Percentiles rank a stretch among this genome's conserved stretches.
These are phyloP conservation scores for Hypomontagnella submonticulosa DNA, from an alignment of 495 filamentous ascomycete genomes.

Conservation along the genomic window DNA sequence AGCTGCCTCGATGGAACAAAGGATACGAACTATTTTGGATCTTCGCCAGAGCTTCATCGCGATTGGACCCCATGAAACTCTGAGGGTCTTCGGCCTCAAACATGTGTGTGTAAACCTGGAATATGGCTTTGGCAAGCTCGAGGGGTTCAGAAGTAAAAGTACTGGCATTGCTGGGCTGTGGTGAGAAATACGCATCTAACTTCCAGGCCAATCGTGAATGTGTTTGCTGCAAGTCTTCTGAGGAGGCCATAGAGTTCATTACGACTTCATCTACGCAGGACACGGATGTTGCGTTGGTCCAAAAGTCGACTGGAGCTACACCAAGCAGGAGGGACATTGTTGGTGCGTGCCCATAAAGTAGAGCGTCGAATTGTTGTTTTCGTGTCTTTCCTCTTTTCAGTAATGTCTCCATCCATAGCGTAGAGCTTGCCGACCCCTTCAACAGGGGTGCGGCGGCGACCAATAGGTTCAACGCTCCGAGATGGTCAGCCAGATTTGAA, in stretches of 20 bases:
- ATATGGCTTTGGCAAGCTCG: slow-evolving; percentile 22
- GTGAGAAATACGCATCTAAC: slow-evolving; percentile 9
- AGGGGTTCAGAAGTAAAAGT: slow-evolving; percentile 14
- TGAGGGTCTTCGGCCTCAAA: slow-evolving; percentile 22
- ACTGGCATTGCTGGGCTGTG: not conserved
- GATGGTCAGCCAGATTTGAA: slow-evolving; percentile 41
- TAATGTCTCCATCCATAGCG: slow-evolving; percentile 41
- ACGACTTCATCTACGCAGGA: slow-evolving; percentile 38
- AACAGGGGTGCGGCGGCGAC: slow-evolving; percentile 39
- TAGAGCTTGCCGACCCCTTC: slow-evolving; percentile 36
- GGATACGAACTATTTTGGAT: slow-evolving; percentile 8
- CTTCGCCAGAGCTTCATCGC: not conserved
- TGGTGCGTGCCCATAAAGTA: slow-evolving; percentile 32
- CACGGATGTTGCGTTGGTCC: slow-evolving; percentile 43
- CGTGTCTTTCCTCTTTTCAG: slow-evolving; percentile 13
- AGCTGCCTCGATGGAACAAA: slow-evolving; percentile 55
- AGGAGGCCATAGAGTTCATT: not conserved
- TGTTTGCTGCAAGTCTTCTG: not conserved
- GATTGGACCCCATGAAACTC: not conserved
- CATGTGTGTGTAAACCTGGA: slow-evolving; percentile 18
- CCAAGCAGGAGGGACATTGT: slow-evolving; percentile 45
- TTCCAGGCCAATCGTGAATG: slow-evolving; percentile 33
- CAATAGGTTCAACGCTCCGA: slow-evolving; percentile 41
- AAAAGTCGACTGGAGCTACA: slow-evolving; percentile 40
- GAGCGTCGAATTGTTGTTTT: slow-evolving; percentile 29